Evolutionary conservation across 768 basidiomycete genomes (phyloP), one percentile per base, ranked within the genome.

Genomic region (Holtermanniella nyarrowii): DNA sequence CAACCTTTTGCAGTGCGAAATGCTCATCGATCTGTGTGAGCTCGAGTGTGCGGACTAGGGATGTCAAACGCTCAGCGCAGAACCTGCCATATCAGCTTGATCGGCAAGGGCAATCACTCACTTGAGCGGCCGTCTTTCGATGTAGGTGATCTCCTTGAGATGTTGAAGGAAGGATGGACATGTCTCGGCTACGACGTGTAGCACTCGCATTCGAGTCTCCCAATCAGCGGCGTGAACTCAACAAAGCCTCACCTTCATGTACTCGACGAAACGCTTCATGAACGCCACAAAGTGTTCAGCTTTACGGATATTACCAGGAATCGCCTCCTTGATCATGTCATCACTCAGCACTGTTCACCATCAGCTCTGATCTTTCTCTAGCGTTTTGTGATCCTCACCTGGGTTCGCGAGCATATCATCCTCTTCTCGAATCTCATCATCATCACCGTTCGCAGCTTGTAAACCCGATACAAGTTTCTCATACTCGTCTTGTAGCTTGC

Each of bases 261-360:
- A 99, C 74, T 99, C 95, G 22, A 99, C 89, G 65, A 99, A 95
- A 48, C 95, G 82, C 72, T 93, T 96, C 55, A 99, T 73, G 74
- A 99, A 99, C 0, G 95, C 93, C 14, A 96, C 88, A 62, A 99
- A 99, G 73, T 99, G 95, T 66, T 99, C 95, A 0, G 95, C 95
- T 71, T 97, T 95, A 43, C 95, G 79, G 54, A 99, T 99, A 63
- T 99, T 99, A 11, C 95, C 95, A 26, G 95, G 95, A 45, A 99
- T 79, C 4, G 95, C 93, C 74, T 99, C 95, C 48, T 83, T 84
- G 44, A 99, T 76, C 44, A 99, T 79, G 69, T 99, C 95, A 52
- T 91, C 88, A 20, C 95, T 93, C 1, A 99, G 76, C 25, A 88
- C 89, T 89, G 10, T 4, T 10, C 16, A 25, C 44, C 24, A 27